Evolutionary conservation across 176 grass and related monocot genomes (phyloP).

Genomic region (Otatea glauca): DNA sequence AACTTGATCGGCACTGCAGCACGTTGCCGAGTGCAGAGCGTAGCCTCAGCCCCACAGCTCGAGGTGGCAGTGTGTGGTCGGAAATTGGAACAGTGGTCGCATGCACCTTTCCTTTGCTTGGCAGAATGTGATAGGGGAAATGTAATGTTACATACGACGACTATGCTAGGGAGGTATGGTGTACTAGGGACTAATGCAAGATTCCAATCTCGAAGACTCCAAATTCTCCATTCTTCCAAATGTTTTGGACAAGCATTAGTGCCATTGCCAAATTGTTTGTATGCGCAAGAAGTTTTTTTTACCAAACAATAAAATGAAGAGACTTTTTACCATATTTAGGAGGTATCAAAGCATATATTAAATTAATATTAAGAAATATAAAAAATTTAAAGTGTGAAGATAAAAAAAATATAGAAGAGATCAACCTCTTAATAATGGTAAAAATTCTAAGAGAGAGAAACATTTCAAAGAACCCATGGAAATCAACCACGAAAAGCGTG

Average conservation of each 20-base stretch:
- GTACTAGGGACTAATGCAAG: background rate
- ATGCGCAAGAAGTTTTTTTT: background rate
- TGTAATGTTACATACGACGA: background rate
- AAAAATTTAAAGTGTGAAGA: too few relatives aligned
- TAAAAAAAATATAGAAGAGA: too few relatives aligned
- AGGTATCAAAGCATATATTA: too few relatives aligned
- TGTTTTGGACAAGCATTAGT: background rate
- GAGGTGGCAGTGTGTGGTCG: background rate
- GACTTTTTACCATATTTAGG: too few relatives aligned
- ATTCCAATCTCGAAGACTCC: background rate
- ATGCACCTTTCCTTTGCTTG: conserved; percentile 6
- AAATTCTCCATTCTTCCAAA: conserved; percentile 1
- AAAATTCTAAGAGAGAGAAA: too few relatives aligned
- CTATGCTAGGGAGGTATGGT: background rate
- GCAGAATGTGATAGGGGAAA: background rate
- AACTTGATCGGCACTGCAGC: background rate
- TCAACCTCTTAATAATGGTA: too few relatives aligned
- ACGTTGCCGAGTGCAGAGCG: conserved; percentile 24
- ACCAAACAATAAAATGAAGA: background rate
- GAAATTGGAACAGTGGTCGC: conserved; percentile 20
- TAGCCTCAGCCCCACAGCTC: background rate
- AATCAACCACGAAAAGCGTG: background rate
- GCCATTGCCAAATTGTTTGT: background rate
- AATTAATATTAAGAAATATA: too few relatives aligned
- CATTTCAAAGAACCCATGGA: background rate